Base-by-base conservation (phyloP, 768 basidiomycete genomes). In the Boletus sp. region DNA sequence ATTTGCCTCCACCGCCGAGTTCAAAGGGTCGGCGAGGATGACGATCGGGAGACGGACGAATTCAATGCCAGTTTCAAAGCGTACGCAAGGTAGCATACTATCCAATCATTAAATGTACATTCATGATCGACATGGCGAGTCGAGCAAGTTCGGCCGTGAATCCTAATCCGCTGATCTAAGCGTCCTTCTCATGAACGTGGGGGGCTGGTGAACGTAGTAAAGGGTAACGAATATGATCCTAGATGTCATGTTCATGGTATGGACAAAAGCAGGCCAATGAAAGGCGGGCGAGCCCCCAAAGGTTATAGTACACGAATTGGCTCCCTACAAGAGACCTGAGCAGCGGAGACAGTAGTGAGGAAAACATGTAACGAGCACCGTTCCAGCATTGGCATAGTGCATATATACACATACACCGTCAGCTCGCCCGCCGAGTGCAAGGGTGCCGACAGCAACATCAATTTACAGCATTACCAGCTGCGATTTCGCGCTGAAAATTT, bases 1-100 rank as follows among this genome's bases (percentile, higher is more conserved):
- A 80, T 21, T 58, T 82, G 19, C 57, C 72, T 9, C 68, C 80
- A 23, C 81, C 81, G 3, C 77, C 58, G 2, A 47, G 37, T 14
- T 43, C 37, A n/a, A 47, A 46, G 35, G 32, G 37, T 34, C 50
- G 55, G 32, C 54, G 49, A 61, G 11, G 51, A n/a, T 15, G 19
- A 8, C 13, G 23, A 7, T 43, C 14, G 17, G 14, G 3, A 35
- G 14, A 17, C 15, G 7, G 32, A 10, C 7, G 45, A 2, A 9
- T 33, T 21, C 5, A 32, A 33, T 33, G 21, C 23, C 17, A 32
- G 21, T 19, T 42, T 53, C 17, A 4, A 40, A 17, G 50, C 11
- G n/a, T 10, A 35, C 1, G 13, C 40, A 34, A 5, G 14, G n/a
- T 42, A 43, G 27, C 19, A 30, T 52, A 53, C 35, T 13, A 17